Percentiles rank a stretch among this genome's conserved stretches.
Conservation (phyloP, 108 stramenopile species). For the Licmophora abbreviata region DNA sequence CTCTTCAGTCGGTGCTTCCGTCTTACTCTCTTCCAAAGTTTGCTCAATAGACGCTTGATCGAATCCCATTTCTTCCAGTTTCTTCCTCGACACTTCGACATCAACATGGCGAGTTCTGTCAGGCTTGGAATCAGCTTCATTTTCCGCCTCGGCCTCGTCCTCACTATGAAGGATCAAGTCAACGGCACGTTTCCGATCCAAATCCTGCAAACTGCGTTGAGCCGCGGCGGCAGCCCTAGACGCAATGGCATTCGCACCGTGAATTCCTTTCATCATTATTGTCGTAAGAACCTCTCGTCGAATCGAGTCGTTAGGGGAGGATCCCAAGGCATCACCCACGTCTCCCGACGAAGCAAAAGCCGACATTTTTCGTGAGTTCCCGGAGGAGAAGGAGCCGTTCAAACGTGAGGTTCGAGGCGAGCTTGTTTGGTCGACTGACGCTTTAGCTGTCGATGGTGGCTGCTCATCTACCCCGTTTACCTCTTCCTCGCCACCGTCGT, state of each 20-base stretch:
- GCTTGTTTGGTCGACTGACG: too few relatives aligned
- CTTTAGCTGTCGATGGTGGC: too few relatives aligned
- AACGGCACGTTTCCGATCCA: slow-evolving; percentile 71
- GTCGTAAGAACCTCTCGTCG: slow-evolving; percentile 80
- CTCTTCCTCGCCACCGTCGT: too few relatives aligned
- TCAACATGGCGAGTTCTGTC: slow-evolving; percentile 6
- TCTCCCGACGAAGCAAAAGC: too few relatives aligned
- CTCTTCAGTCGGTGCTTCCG: slow-evolving; percentile 46
- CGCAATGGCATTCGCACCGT: slow-evolving; percentile 67
- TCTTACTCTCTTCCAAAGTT: not conserved
- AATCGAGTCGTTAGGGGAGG: slow-evolving; percentile 29
- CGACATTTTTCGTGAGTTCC: too few relatives aligned
- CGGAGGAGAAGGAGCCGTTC: too few relatives aligned
- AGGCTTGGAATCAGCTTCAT: slow-evolving; percentile 1
- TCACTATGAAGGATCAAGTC: slow-evolving; percentile 39
- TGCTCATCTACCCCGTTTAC: too few relatives aligned
- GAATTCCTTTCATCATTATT: slow-evolving; percentile 78
- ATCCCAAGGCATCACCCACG: too few relatives aligned
- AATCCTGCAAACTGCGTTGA: slow-evolving; percentile 56
- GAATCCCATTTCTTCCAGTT: slow-evolving; percentile 1
- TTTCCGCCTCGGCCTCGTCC: not conserved
- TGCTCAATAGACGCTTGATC: slow-evolving; percentile 7
- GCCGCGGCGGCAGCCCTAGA: slow-evolving; percentile 61
- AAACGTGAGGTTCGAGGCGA: too few relatives aligned
- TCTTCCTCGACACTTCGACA: not conserved